Evolutionary conservation across 495 filamentous ascomycete species (phyloP), one percentile per base, ranked within the genome.

Genomic region (Aspergillus haitiensis): DNA sequence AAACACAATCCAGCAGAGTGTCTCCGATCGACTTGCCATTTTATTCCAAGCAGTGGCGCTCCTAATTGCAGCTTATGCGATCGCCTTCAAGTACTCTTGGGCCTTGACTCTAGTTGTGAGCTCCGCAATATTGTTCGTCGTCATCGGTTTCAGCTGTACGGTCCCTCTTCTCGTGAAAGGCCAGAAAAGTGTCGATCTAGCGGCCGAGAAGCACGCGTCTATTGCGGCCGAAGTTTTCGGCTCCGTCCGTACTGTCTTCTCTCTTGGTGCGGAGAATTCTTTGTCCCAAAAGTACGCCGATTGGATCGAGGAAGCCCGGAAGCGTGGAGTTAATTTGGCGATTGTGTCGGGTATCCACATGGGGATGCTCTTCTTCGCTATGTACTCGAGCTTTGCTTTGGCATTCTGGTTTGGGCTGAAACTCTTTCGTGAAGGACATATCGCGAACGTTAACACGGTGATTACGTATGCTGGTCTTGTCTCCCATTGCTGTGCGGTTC

Each of bases 1-100:
- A 18, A 89, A 88, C 60, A 77, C 79, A 0, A 71, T 91, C 32
- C 86, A 91, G 57, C 70, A 83, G 34, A 86, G 87, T 37, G 84
- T 91, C 40, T 88, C 87, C 0, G 83, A 86, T 52, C 81, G 82
- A 39, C 70, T 77, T 5, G 80, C 78, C 1, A 64, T 81, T 7
- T 73, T 79, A 35, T 70, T 85, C 5, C 75, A 82, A 52, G 74
- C 76, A 0, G 60, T 79, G 31, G 70, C 76, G 3, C 75, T 79
- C 18, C 77, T 85, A 15, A 61, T 83, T 13, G 64, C 81, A 0
- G 81, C 83, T 1, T 82, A 78, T 47, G 73, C 66, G 0, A 75
- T 83, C n/a, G 82, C 76, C 6, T 82, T 85, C 60, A 65, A 69
- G 11, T 69, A 81, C n/a, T 78, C 79, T 18, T 76, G 81, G 57